These are phyloP conservation scores for Benincasa hispida DNA, from an alignment of 306 rosid genomes.

Conservation along the genomic window DNA sequence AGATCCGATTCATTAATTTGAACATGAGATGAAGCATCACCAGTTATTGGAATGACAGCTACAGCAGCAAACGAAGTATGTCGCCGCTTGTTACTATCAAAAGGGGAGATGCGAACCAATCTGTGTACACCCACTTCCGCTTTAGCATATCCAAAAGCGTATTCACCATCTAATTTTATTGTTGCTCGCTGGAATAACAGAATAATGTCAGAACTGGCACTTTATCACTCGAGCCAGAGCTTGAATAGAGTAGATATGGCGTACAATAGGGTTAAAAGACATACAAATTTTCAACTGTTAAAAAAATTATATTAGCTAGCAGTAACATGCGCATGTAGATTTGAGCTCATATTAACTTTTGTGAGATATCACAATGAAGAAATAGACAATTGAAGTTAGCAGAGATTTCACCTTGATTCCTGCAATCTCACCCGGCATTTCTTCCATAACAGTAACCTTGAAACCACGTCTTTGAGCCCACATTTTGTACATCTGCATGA, in stretches of 20 bases:
- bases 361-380: background rate
- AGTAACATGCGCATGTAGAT: background rate
- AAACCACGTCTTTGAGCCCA: constrained; percentile 72
- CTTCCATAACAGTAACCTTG: constrained; percentile 66
- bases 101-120: constrained; percentile 89
- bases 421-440: constrained; percentile 92
- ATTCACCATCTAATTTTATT: constrained; percentile 84
- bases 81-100: constrained; percentile 81
- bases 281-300: background rate
- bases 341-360: background rate
- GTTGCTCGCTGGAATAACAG: constrained; percentile 71
- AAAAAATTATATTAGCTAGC: background rate
- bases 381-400: constrained; percentile 8
- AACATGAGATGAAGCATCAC: constrained; percentile 51
- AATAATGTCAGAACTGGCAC: background rate
- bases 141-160: constrained; percentile 96
- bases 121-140: constrained; percentile 97
- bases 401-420: constrained; percentile 93
- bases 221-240: background rate
- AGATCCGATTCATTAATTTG: constrained; percentile 91
- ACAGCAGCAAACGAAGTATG: constrained; percentile 98
- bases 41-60: constrained; percentile 82
- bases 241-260: background rate
- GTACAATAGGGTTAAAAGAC: background rate
- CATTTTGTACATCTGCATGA: constrained; percentile 85